A percentile compares a stretch with the other conserved stretches of the same genome.
Evolutionary conservation across 2,329 filamentous ascomycete species (phyloP).

Genomic region (Fusarium luffae): DNA sequence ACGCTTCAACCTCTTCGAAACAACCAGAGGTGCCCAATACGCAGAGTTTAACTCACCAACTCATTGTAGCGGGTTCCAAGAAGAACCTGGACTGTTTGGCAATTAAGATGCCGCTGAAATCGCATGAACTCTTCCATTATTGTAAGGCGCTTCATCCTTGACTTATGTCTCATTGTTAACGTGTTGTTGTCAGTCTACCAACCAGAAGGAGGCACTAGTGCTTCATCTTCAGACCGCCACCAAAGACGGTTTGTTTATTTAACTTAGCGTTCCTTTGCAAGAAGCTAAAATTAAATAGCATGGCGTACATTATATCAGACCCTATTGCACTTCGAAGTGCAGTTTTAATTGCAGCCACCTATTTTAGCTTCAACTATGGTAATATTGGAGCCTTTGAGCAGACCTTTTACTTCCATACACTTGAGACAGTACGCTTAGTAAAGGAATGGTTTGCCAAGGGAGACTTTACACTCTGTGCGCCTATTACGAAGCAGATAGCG

Average conservation of each 20-base stretch:
- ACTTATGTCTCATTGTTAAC: rapidly evolving
- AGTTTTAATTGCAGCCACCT: constrained; percentile 8
- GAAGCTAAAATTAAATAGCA: background rate
- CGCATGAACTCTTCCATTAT: constrained; percentile 21
- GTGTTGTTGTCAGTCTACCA: background rate
- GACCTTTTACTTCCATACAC: constrained; percentile 7
- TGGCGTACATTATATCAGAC: constrained; percentile 1
- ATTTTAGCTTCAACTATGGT: constrained; percentile 15
- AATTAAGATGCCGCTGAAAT: constrained; percentile 17
- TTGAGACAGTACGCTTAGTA: constrained; percentile 13
- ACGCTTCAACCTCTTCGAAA: background rate
- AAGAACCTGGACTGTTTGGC: background rate
- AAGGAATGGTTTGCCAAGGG: constrained; percentile 7
- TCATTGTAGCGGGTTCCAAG: constrained; percentile 1
- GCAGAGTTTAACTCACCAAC: background rate
- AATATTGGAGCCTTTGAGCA: background rate
- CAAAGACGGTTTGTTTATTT: background rate
- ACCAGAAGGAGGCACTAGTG: background rate
- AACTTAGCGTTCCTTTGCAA: rapidly evolving
- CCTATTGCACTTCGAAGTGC: constrained; percentile 9
- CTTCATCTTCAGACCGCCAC: background rate
- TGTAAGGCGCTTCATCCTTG: background rate
- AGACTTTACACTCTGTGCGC: background rate
- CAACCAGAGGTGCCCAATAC: background rate
- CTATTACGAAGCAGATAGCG: constrained; percentile 4